Conservation (phyloP, 306 rosid genomes). For the Acacia confusa region DNA sequence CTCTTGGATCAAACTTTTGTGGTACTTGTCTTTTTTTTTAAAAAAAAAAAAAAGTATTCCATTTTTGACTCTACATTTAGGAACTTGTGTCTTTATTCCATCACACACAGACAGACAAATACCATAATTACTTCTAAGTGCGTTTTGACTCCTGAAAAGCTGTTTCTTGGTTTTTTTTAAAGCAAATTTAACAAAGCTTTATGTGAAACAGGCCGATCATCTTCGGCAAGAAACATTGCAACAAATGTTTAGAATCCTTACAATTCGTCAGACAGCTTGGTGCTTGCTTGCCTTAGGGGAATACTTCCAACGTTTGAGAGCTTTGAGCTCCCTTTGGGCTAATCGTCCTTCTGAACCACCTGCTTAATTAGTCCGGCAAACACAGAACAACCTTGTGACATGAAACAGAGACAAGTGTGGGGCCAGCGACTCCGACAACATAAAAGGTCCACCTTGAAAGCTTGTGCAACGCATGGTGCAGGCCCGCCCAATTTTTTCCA, state of each 20-base stretch:
- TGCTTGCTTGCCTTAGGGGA: conserved; percentile 79
- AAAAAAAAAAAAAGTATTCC: not conserved
- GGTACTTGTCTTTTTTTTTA: not conserved
- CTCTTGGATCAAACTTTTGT: not conserved
- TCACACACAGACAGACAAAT: not conserved
- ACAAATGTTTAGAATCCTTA: conserved; percentile 76
- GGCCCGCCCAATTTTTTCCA: conserved; percentile 39
- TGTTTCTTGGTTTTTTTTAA: not conserved
- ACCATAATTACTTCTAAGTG: not conserved
- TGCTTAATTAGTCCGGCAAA: conserved; percentile 37
- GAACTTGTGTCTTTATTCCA: not conserved
- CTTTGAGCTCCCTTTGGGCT: conserved; percentile 81
- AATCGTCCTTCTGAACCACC: conserved; percentile 53
- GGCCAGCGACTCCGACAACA: not conserved
- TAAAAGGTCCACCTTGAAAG: conserved; percentile 20
- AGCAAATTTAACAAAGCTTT: conserved; percentile 1
- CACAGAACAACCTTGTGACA: conserved; percentile 27
- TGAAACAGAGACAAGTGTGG: conserved; percentile 20
- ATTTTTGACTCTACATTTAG: not conserved
- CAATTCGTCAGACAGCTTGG: conserved; percentile 67
- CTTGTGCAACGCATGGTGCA: conserved; percentile 7
- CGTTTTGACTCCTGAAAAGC: not conserved
- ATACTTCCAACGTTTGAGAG: conserved; percentile 76
- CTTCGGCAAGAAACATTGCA: conserved; percentile 71
- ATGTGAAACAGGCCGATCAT: conserved; percentile 77